These are phyloP conservation scores for Apiospora hydei DNA, from an alignment of 2,329 filamentous ascomycete genomes.

Conservation along the genomic window DNA sequence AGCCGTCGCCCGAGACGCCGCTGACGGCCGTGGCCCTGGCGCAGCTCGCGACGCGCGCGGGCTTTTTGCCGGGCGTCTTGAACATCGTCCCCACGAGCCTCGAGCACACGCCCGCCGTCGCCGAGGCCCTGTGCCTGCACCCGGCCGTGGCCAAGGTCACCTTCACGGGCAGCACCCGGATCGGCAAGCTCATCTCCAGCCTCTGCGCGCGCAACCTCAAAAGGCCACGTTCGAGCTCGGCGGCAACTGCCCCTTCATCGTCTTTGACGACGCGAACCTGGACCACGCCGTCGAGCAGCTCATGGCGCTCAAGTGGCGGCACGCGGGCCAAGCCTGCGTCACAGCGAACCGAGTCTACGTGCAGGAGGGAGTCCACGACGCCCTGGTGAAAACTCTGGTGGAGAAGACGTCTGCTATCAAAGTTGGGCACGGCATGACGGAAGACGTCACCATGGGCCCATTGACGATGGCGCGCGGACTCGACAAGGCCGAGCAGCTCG, in stretches of 20 bases:
- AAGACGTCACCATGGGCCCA: slow-evolving; percentile 66
- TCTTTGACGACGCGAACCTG: slow-evolving; percentile 73
- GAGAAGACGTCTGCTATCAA: slow-evolving; percentile 59
- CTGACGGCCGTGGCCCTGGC: slow-evolving; percentile 75
- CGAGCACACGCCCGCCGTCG: slow-evolving; percentile 52
- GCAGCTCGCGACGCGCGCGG: slow-evolving; percentile 72
- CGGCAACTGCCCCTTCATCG: slow-evolving; percentile 72
- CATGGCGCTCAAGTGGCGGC: slow-evolving; percentile 49
- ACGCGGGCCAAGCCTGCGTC: slow-evolving; percentile 71
- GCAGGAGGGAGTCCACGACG: slow-evolving; percentile 67
- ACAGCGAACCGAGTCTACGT: slow-evolving; percentile 72
- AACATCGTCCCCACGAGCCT: slow-evolving; percentile 56
- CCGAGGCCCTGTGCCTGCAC: slow-evolving; percentile 55
- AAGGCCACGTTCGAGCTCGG: slow-evolving; percentile 74
- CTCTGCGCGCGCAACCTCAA: slow-evolving; percentile 71
- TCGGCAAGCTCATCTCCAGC: slow-evolving; percentile 72
- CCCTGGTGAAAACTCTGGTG: slow-evolving; percentile 63
- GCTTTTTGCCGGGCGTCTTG: slow-evolving; percentile 77
- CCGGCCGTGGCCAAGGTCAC: slow-evolving; percentile 67
- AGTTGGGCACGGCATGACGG: slow-evolving; percentile 66
- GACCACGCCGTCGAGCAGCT: slow-evolving; percentile 61
- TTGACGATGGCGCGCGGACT: slow-evolving; percentile 63
- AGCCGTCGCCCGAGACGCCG: slow-evolving; percentile 77
- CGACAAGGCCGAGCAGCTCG: slow-evolving; percentile 64
- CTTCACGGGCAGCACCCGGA: slow-evolving; percentile 75